These are phyloP conservation scores for Xylaria bambusicola DNA, from an alignment of 495 filamentous ascomycete genomes.

Conservation along the genomic window DNA sequence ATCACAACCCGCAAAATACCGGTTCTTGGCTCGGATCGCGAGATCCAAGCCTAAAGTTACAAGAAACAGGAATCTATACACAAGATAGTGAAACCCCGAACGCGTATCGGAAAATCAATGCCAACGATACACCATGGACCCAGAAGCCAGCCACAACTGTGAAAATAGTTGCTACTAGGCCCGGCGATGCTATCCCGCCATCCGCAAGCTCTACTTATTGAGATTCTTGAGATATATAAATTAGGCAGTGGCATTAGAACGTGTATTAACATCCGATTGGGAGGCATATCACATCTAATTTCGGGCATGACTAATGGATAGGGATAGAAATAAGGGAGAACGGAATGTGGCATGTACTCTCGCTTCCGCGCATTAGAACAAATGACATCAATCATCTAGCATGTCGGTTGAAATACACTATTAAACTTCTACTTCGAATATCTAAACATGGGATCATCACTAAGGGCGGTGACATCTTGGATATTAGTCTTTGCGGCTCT, in stretches of 20 bases:
- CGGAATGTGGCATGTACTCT: too few relatives aligned
- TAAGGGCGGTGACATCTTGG: too few relatives aligned
- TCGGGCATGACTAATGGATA: not conserved
- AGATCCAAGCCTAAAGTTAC: slow-evolving; percentile 19
- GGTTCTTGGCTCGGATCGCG: slow-evolving; percentile 27
- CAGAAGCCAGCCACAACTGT: not conserved
- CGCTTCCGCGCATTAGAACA: too few relatives aligned
- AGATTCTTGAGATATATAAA: not conserved
- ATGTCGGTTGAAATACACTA: too few relatives aligned
- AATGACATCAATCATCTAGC: too few relatives aligned
- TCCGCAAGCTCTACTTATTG: not conserved
- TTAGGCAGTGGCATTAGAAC: not conserved
- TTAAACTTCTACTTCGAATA: too few relatives aligned
- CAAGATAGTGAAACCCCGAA: slow-evolving; percentile 1
- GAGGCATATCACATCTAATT: not conserved
- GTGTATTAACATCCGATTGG: too few relatives aligned
- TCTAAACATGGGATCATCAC: too few relatives aligned
- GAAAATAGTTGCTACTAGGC: not conserved
- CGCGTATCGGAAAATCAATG: slow-evolving; percentile 3
- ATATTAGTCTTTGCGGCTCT: too few relatives aligned
- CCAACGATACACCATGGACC: slow-evolving; percentile 12
- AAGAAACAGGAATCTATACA: slow-evolving; percentile 15
- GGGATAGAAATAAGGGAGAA: too few relatives aligned
- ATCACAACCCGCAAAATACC: slow-evolving; percentile 19
- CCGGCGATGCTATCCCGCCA: not conserved